Conservation (phyloP, 2,329 filamentous ascomycete genomes). For the Botryotinia narcissicola region DNA sequence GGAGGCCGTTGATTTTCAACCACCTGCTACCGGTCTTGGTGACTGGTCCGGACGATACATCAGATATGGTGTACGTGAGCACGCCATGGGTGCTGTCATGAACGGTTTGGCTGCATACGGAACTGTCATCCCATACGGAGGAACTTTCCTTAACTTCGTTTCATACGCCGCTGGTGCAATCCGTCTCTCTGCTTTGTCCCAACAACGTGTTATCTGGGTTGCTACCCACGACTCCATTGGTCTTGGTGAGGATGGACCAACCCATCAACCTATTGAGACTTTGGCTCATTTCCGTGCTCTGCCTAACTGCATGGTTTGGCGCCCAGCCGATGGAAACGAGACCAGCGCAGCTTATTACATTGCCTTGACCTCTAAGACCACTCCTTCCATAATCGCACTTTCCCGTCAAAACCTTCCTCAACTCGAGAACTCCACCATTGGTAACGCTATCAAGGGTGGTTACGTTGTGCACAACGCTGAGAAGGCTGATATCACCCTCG, state of each 20-base stretch:
- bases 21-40: slow-evolving; percentile 78
- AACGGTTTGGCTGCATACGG: slow-evolving; percentile 96
- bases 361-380: slow-evolving; percentile 83
- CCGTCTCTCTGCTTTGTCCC: slow-evolving; percentile 88
- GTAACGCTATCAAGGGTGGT: slow-evolving; percentile 89
- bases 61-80: slow-evolving; percentile 88
- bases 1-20: slow-evolving; percentile 95
- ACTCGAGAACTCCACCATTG: slow-evolving; percentile 89
- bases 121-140: slow-evolving; percentile 86
- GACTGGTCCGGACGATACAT: slow-evolving; percentile 90
- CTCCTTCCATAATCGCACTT: slow-evolving; percentile 88
- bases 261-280: slow-evolving; percentile 98
- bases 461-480: slow-evolving; percentile 86
- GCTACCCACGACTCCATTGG: slow-evolving; percentile 99
- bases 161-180: slow-evolving; percentile 95
- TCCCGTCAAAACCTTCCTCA: slow-evolving; percentile 98
- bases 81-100: slow-evolving; percentile 88
- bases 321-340: slow-evolving; percentile 97
- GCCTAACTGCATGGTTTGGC: slow-evolving; percentile 99
- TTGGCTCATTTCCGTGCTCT: slow-evolving; percentile 97
- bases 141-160: slow-evolving; percentile 99
- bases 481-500: slow-evolving; percentile 81
- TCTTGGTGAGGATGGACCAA: slow-evolving; percentile 97
- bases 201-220: slow-evolving; percentile 88
- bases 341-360: slow-evolving; percentile 97